Evolutionary conservation across 2,329 filamentous ascomycete species (phyloP).

Genomic region (Aureobasidium lini): DNA sequence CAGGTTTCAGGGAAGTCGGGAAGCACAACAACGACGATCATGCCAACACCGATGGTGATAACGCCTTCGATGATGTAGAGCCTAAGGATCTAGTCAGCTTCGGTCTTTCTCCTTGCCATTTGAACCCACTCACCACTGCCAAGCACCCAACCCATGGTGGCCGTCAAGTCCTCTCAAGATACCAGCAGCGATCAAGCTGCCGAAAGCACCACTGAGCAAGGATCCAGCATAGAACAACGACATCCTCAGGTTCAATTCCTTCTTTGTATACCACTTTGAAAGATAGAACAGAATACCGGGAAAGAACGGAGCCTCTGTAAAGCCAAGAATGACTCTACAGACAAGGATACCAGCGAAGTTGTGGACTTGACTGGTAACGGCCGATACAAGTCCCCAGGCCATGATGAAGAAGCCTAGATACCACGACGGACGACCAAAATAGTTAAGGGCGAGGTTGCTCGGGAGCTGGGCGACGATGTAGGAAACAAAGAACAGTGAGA

Average conservation of each 20-base stretch:
- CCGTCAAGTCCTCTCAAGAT: conserved; percentile 61
- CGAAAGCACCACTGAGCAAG: conserved; percentile 64
- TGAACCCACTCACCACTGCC: conserved; percentile 33
- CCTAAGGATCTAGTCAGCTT: background rate
- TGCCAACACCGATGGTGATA: conserved; percentile 47
- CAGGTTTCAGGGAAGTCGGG: conserved; percentile 38
- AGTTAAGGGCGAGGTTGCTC: conserved; percentile 39
- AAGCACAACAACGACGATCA: conserved; percentile 22
- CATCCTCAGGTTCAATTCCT: conserved; percentile 59
- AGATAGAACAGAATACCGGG: conserved; percentile 50
- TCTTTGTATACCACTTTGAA: conserved; percentile 60
- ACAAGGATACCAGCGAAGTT: conserved; percentile 36
- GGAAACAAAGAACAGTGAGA: conserved; percentile 9
- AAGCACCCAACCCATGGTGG: conserved; percentile 49
- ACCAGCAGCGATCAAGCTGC: conserved; percentile 51
- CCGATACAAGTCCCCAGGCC: conserved; percentile 40
- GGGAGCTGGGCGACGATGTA: conserved; percentile 34
- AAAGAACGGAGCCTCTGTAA: conserved; percentile 29
- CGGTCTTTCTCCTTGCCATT: background rate
- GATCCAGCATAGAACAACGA: conserved; percentile 61
- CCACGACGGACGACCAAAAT: conserved; percentile 33
- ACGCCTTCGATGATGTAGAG: conserved; percentile 64
- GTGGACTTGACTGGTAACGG: conserved; percentile 36
- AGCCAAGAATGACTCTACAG: conserved; percentile 39
- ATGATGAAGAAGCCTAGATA: conserved; percentile 35